phyloP scores from a whole-genome alignment of 169 alveolate genomes.

The Theileria annulata region DNA sequence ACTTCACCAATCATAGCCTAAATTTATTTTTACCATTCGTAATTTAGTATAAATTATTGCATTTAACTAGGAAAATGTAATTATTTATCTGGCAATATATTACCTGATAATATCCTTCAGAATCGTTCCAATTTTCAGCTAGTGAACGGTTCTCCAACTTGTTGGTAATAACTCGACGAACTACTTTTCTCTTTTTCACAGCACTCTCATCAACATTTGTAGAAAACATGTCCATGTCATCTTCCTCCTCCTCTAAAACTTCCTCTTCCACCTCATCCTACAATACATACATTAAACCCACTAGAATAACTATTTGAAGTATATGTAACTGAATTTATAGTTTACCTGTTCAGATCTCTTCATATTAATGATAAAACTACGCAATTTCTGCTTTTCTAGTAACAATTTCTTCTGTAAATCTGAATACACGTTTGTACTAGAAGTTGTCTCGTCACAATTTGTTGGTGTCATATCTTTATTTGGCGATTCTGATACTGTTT shows the following conservation, averaged over 20 bases:
- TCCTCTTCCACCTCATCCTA: slow-evolving; percentile 20
- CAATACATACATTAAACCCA: background rate
- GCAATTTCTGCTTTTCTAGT: slow-evolving; percentile 70
- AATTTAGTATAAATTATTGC: too few relatives aligned
- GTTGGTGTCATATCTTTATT: background rate
- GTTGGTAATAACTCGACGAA: background rate
- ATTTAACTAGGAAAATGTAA: too few relatives aligned
- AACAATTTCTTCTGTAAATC: slow-evolving; percentile 65
- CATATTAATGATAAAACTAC: slow-evolving; percentile 71
- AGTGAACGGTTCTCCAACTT: slow-evolving; percentile 57
- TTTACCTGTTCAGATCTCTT: slow-evolving; percentile 36
- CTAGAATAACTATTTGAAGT: too few relatives aligned
- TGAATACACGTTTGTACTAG: background rate
- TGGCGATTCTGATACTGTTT: background rate
- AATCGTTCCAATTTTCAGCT: slow-evolving; percentile 79
- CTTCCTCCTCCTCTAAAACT: slow-evolving; percentile 33
- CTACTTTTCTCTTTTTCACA: background rate
- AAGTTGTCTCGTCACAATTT: background rate
- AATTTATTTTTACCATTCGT: background rate
- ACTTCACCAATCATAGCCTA: slow-evolving; percentile 87
- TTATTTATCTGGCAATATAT: too few relatives aligned
- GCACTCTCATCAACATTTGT: background rate
- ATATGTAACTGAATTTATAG: too few relatives aligned
- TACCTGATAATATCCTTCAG: slow-evolving; percentile 82
- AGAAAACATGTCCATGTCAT: slow-evolving; percentile 66